Evolutionary conservation across 306 rosid species (phyloP).

Genomic region (Rosa chinensis): DNA sequence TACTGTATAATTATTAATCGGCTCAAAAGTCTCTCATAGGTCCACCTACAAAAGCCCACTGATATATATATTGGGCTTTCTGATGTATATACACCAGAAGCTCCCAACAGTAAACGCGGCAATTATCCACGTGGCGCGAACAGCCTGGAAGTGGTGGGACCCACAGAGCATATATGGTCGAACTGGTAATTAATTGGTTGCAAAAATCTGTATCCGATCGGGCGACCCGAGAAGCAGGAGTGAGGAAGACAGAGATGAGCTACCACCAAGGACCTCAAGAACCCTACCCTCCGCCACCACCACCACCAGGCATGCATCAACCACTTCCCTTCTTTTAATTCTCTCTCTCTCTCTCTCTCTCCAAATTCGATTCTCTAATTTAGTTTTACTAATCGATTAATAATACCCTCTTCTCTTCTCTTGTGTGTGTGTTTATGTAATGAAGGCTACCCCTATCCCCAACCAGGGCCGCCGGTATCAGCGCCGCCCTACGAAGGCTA

Average conservation of each 20-base stretch:
- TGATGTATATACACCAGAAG: too few relatives aligned
- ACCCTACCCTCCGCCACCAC: constrained; percentile 23
- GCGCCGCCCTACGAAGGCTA: constrained; percentile 25
- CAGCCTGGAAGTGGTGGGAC: constrained; percentile 11
- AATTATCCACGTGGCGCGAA: neutral
- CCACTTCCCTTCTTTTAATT: too few relatives aligned
- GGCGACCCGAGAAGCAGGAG: neutral
- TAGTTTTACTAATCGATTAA: too few relatives aligned
- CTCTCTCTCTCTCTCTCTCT: too few relatives aligned
- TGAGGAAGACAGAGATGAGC: constrained; percentile 28
- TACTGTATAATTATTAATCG: too few relatives aligned
- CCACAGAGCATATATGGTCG: neutral
- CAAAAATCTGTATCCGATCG: neutral
- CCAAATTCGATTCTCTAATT: neutral
- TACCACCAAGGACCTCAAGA: constrained; percentile 59
- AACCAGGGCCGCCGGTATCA: constrained; percentile 10
- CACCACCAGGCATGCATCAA: constrained; percentile 26
- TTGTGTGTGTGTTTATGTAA: neutral
- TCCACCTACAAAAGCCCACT: neutral
- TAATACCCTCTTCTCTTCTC: neutral
- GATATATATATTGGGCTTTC: neutral
- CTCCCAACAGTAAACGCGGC: neutral
- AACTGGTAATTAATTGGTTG: neutral
- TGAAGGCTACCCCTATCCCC: constrained; percentile 11
- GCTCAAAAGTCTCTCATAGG: too few relatives aligned